Evolutionary conservation across 306 rosid genomes (phyloP).

Genomic region (Fragaria vesca): DNA sequence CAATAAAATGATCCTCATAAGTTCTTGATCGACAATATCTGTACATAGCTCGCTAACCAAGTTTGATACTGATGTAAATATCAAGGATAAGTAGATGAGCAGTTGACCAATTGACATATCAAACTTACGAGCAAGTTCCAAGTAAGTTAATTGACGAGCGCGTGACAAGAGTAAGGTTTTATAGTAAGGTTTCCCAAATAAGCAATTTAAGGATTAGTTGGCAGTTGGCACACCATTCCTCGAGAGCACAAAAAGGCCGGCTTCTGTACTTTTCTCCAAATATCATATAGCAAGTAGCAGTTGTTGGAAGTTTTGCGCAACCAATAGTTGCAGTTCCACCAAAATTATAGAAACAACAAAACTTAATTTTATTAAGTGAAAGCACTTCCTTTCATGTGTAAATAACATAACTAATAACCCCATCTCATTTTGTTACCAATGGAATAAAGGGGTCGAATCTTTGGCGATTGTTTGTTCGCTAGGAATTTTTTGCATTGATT

Average conservation of each 20-base stretch:
- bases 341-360: too few species aligned
- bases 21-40: too few species aligned
- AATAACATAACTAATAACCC: not conserved
- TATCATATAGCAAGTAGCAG: not conserved
- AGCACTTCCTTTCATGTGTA: not conserved
- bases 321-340: not conserved
- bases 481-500: too few species aligned
- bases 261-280: not conserved
- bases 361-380: not conserved
- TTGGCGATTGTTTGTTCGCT: not conserved
- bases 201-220: not conserved
- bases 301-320: not conserved
- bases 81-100: not conserved
- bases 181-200: slow-evolving; percentile 1
- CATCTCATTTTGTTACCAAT: not conserved
- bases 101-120: not conserved
- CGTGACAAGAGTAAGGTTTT: not conserved
- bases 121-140: not conserved
- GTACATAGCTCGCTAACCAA: not conserved
- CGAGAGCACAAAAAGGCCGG: not conserved
- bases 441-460: not conserved
- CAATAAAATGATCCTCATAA: too few species aligned
- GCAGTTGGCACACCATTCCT: not conserved
- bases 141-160: not conserved
- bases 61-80: not conserved